phyloP scores from a whole-genome alignment of 2,329 filamentous ascomycete species.

The Diaporthe sp. region DNA sequence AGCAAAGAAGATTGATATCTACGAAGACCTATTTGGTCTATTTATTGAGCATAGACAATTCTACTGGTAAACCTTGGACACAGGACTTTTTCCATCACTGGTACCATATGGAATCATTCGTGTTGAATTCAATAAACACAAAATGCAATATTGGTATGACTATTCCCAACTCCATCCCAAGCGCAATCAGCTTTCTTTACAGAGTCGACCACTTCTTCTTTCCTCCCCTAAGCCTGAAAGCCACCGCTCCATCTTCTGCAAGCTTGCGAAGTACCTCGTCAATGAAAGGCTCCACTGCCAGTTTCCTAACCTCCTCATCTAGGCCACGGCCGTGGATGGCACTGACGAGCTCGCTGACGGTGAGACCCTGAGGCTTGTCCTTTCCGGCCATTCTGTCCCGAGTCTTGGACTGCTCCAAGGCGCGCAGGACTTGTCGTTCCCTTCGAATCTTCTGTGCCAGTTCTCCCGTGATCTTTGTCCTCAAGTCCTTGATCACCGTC shows the following conservation, averaged over 20 bases:
- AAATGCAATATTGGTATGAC: neutral
- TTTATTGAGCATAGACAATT: neutral
- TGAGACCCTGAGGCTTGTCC: constrained; percentile 44
- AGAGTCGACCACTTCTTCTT: constrained; percentile 55
- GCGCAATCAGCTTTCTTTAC: neutral
- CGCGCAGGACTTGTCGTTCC: constrained; percentile 55
- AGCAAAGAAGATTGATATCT: too few relatives aligned
- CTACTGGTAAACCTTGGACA: too few relatives aligned
- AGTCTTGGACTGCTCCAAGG: constrained; percentile 47
- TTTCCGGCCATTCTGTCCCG: constrained; percentile 47
- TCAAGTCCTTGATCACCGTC: constrained; percentile 53
- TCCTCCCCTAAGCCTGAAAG: constrained; percentile 53
- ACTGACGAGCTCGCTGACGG: constrained; percentile 58
- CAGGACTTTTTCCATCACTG: too few relatives aligned
- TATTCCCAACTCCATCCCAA: neutral
- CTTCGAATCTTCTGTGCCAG: constrained; percentile 55
- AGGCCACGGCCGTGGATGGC: constrained; percentile 57
- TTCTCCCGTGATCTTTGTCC: constrained; percentile 54
- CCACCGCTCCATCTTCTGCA: constrained; percentile 58
- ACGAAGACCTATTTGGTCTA: neutral
- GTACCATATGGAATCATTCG: neutral
- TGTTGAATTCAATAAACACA: neutral
- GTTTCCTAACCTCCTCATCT: constrained; percentile 51
- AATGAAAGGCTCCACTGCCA: constrained; percentile 60
- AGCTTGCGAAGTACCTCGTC: constrained; percentile 59